These are phyloP conservation scores for Hygrophoropsis aurantiaca DNA, from an alignment of 768 basidiomycete genomes.

Conservation along the genomic window DNA sequence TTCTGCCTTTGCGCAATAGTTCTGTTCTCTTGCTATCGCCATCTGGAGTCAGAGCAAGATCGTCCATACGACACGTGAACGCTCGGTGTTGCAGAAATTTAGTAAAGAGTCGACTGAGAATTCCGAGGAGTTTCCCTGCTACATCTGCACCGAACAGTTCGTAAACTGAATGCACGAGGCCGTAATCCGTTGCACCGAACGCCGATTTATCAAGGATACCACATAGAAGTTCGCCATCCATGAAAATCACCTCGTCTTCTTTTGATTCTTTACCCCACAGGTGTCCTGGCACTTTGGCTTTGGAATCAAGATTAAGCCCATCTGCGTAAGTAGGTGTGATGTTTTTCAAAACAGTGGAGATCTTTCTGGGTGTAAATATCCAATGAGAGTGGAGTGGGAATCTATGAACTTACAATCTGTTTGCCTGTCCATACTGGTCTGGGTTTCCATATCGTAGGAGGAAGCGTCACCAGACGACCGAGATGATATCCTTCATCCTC, in stretches of 20 bases:
- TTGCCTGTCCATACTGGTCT: constrained; percentile 95
- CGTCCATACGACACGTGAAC: constrained; percentile 99
- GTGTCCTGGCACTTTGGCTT: constrained; percentile 85
- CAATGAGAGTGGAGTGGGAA: neutral
- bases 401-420: constrained; percentile 68
- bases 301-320: constrained; percentile 82
- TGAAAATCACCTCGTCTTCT: constrained; percentile 86
- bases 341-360: constrained; percentile 92
- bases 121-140: constrained; percentile 89
- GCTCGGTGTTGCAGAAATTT: constrained; percentile 96
- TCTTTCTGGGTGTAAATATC: constrained; percentile 42
- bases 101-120: constrained; percentile 92
- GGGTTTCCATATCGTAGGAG: constrained; percentile 93
- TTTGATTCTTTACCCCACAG: constrained; percentile 80
- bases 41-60: constrained; percentile 82
- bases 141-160: constrained; percentile 90
- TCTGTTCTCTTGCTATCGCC: constrained; percentile 71
- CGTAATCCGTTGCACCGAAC: constrained; percentile 94
- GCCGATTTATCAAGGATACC: constrained; percentile 97
- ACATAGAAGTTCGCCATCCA: constrained; percentile 90
- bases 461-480: constrained; percentile 72
- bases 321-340: constrained; percentile 78
- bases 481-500: constrained; percentile 68
- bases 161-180: constrained; percentile 95
- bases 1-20: constrained; percentile 64